A percentile compares a stretch with the other conserved stretches of the same genome.
phyloP scores from a whole-genome alignment of 1,139 yeast genomes.

The Groenewaldozyma sp. region DNA sequence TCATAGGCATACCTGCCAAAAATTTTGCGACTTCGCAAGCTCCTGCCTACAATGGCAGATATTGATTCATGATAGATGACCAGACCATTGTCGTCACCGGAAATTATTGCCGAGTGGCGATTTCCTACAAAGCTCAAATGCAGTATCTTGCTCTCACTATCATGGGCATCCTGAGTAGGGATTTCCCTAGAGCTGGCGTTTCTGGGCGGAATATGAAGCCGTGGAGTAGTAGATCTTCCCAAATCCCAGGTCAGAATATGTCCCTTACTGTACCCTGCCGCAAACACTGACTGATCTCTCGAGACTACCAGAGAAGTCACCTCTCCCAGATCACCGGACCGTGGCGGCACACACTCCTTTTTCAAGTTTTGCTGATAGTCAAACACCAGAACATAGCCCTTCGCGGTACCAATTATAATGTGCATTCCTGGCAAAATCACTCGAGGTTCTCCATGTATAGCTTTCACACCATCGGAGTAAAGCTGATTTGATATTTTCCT shows the following conservation, averaged over 20 bases:
- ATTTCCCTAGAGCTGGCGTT: slow-evolving; percentile 15
- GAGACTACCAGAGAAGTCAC: slow-evolving; percentile 42
- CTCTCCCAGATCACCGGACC: slow-evolving; percentile 31
- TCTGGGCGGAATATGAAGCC: slow-evolving; percentile 31
- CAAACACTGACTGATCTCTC: slow-evolving; percentile 42
- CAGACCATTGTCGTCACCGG: slow-evolving; percentile 53
- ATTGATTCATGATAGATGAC: slow-evolving; percentile 52
- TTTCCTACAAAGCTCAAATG: slow-evolving; percentile 47
- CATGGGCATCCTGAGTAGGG: slow-evolving; percentile 40
- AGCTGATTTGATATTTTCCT: slow-evolving; percentile 34
- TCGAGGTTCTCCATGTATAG: slow-evolving; percentile 43
- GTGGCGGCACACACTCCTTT: slow-evolving; percentile 27
- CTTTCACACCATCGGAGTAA: slow-evolving; percentile 31
- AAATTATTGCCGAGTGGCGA: slow-evolving; percentile 48
- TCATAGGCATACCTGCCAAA: slow-evolving; percentile 39
- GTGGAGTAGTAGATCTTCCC: slow-evolving; percentile 25
- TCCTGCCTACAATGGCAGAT: slow-evolving; percentile 44
- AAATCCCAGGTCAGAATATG: slow-evolving; percentile 41
- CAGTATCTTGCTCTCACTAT: slow-evolving; percentile 37
- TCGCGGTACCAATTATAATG: slow-evolving; percentile 54
- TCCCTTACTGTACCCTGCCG: slow-evolving; percentile 40
- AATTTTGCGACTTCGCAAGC: slow-evolving; percentile 42
- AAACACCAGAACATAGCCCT: slow-evolving; percentile 51
- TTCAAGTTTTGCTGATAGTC: slow-evolving; percentile 52
- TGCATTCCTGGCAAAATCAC: slow-evolving; percentile 41